Base-by-base conservation (phyloP, 129 eudicot genomes). In the Helichrysum umbraculigerum region DNA sequence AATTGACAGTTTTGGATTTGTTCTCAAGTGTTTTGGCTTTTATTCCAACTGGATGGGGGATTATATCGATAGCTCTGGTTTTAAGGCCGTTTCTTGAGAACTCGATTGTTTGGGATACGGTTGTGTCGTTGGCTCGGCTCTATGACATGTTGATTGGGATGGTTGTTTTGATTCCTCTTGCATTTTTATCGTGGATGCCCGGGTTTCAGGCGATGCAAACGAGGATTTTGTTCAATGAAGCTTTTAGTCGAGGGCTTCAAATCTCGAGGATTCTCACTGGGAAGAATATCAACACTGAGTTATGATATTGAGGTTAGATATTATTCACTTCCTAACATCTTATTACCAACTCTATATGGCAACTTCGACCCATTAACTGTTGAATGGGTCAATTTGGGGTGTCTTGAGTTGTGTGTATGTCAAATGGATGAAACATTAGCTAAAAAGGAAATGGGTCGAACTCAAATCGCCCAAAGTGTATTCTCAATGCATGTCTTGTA, bases 121-220 rank as follows among this genome's bases (percentile, higher is more conserved):
- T 93, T 52, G 97, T 93, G 42, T 81, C 98, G 22, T 65, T 93
- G 87, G 98, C 96, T 80, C 95, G 96, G 70, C 71, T 93, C 7
- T 93, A 93, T 78, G 98, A 90, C 79, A 69, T 90, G 89, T 21
- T 88, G 72, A 75, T 93, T 25, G 98, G 98, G 33, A 39, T 93
- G 51, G 78, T 88, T 19, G 91, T 93, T 71, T 85, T 93, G 92
- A 87, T 79, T n/a, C 98, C 98, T 19, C 78, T 93, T 30, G 98
- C 92, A 20, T 74, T 90, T 15, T 76, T 93, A 9, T 93, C 97
- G 5, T 93, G 98, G 98, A 90, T 90, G 92, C 97, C 98, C 20
- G 98, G 98, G 25, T 93, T 90, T 83, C 97, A 90, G 81, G 69
- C 92, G 5, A 93, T 93, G 98, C 98, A 93, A 80, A 93, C 97